These are phyloP conservation scores for Fragilariopsis cylindrus DNA, from an alignment of 108 stramenopile genomes.

Conservation along the genomic window DNA sequence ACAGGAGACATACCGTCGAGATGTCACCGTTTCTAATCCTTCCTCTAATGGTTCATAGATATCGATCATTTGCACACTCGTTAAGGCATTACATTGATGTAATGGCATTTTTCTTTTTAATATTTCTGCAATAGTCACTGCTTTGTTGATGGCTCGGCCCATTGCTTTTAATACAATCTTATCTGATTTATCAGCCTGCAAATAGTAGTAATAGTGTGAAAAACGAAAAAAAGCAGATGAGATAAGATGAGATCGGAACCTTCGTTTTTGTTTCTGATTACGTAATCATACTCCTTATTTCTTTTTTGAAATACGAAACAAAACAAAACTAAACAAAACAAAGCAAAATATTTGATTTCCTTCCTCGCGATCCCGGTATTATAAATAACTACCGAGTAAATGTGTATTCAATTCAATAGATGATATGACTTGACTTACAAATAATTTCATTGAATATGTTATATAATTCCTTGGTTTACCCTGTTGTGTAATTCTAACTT, in stretches of 20 bases:
- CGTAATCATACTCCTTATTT: too few relatives aligned
- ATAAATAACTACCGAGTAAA: not conserved
- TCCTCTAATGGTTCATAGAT: constrained; percentile 87
- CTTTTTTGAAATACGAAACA: too few relatives aligned
- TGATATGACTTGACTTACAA: constrained; percentile 49
- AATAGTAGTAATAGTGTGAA: not conserved
- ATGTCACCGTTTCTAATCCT: constrained; percentile 80
- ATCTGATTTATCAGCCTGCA: constrained; percentile 58
- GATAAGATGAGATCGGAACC: not conserved
- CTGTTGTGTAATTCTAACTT: constrained; percentile 80
- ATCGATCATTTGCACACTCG: constrained; percentile 78
- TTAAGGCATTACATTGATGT: constrained; percentile 73
- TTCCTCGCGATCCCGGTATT: too few relatives aligned
- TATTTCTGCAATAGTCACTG: constrained; percentile 88
- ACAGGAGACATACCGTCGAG: constrained; percentile 76
- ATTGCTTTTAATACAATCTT: constrained; percentile 81
- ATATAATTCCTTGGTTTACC: constrained; percentile 87
- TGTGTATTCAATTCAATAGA: not conserved
- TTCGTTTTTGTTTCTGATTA: not conserved
- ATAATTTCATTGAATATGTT: constrained; percentile 74
- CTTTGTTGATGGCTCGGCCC: constrained; percentile 90
- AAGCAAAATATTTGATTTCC: not conserved
- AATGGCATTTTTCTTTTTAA: constrained; percentile 84
- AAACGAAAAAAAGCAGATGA: not conserved
- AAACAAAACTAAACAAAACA: too few relatives aligned